Evolutionary conservation across 1,284 basidiomycete species (phyloP), one percentile per base, ranked within the genome.

Genomic region (Malassezia japonica): DNA sequence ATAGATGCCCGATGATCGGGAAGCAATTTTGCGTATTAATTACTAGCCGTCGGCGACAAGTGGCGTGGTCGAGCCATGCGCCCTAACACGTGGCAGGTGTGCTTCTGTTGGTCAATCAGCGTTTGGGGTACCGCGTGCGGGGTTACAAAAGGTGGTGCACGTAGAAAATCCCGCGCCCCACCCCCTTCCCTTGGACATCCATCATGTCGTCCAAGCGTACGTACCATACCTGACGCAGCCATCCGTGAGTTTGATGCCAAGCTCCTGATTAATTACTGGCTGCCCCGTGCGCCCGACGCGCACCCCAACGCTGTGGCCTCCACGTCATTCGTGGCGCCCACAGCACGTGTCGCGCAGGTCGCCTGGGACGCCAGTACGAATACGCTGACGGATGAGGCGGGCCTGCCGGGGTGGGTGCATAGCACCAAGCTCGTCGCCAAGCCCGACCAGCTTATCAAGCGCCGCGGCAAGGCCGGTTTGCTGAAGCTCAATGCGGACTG

Each of bases 381-480:
- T 70, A 76, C 82, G 27, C 83, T 94, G 78, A 87, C 85, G 33
- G 81, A 87, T 49, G 85, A 85, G 60, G 78, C 76, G 45, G 79
- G 82, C 67, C 79, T 89, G 55, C 86, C 85, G 39, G 75, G 79
- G 59, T 88, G 91, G 91, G 86, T 96, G 24, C 57, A 60, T 48
- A 64, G 37, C 15, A 60, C 61, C 52, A 72, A 72, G 64, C 63
- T 73, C 46, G 72, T 73, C 33, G 72, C 69, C 43, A 73, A 73
- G 62, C 72, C 72, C 50, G 94, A 98, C 78, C 91, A 96, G 78
- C 84, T 98, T 75, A 96, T 98, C 82, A 98, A 98, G 80, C 86
- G 92, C 68, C 85, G 94, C 65, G 94, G 94, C 67, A 98, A 98
- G 82, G 89, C 90, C 27, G 92, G 92, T 62, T 81, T 98, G 23